These are phyloP conservation scores for Epichloe elymi DNA, from an alignment of 2,329 filamentous ascomycete species.

Conservation along the genomic window DNA sequence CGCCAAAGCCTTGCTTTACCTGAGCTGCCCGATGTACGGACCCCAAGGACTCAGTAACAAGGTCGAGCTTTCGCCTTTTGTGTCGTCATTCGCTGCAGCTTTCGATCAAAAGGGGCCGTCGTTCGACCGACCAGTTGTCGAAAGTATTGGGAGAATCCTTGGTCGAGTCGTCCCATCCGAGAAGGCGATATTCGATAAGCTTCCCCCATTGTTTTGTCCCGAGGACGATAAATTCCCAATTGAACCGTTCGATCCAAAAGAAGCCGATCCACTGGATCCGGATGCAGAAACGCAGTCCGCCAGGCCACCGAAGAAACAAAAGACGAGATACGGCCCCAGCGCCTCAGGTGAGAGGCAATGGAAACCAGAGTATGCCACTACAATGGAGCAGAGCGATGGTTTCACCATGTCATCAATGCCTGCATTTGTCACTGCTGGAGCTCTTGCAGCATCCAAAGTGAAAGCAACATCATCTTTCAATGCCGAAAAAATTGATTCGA, in stretches of 20 bases:
- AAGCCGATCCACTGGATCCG: slow-evolving; percentile 10
- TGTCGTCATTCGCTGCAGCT: slow-evolving; percentile 35
- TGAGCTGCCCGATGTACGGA: slow-evolving; percentile 65
- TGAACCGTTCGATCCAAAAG: slow-evolving; percentile 38
- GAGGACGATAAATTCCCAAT: slow-evolving; percentile 59
- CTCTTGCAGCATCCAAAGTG: slow-evolving; percentile 22
- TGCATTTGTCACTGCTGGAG: slow-evolving; percentile 49
- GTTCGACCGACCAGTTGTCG: slow-evolving; percentile 48
- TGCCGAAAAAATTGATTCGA: slow-evolving; percentile 4
- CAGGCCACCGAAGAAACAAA: slow-evolving; percentile 18
- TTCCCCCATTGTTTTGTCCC: slow-evolving; percentile 41
- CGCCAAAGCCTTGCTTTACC: slow-evolving; percentile 72
- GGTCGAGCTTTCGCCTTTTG: slow-evolving; percentile 58
- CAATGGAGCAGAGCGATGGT: slow-evolving; percentile 43
- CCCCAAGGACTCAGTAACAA: slow-evolving; percentile 43
- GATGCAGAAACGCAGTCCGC: slow-evolving; percentile 9
- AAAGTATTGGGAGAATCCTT: slow-evolving; percentile 59
- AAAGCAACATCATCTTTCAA: slow-evolving; percentile 7
- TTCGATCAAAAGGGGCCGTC: slow-evolving; percentile 54
- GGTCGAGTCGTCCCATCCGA: slow-evolving; percentile 45
- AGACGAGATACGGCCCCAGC: slow-evolving; percentile 10
- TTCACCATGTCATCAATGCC: slow-evolving; percentile 47
- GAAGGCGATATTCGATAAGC: slow-evolving; percentile 36
- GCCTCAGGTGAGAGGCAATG: slow-evolving; percentile 20
- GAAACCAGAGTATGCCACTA: slow-evolving; percentile 39